Percentiles rank a stretch among this genome's conserved stretches.
Conservation (phyloP, 2,329 filamentous ascomycete genomes). For the Cercospora sojina region DNA sequence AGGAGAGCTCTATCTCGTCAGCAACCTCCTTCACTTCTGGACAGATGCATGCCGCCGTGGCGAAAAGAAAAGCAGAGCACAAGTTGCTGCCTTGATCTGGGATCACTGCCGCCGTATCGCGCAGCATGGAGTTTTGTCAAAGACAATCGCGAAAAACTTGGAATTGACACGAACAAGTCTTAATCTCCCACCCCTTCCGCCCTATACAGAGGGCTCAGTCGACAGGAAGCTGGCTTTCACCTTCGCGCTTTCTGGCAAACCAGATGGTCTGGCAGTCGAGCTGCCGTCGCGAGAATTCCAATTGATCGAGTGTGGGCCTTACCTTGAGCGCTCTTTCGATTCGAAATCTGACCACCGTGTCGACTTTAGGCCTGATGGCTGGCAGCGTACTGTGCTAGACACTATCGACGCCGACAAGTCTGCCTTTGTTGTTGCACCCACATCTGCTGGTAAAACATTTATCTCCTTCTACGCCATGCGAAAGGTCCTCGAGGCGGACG, state of each 20-base stretch:
- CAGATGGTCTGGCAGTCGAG: conserved; percentile 33
- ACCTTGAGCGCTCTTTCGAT: conserved; percentile 72
- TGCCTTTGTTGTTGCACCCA: conserved; percentile 73
- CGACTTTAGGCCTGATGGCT: conserved; percentile 70
- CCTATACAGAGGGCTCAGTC: conserved; percentile 15
- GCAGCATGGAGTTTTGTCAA: conserved; percentile 42
- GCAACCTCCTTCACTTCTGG: conserved; percentile 52
- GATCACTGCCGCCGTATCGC: conserved; percentile 43
- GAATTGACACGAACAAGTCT: conserved; percentile 42
- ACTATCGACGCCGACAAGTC: conserved; percentile 69
- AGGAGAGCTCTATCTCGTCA: conserved; percentile 52
- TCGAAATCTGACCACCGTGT: conserved; percentile 67
- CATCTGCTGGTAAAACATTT: conserved; percentile 78
- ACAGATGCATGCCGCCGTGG: conserved; percentile 41
- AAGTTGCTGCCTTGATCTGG: conserved; percentile 51
- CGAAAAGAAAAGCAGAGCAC: conserved; percentile 38
- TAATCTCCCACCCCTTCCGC: conserved; percentile 40
- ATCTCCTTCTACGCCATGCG: conserved; percentile 85
- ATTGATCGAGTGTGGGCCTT: conserved; percentile 67
- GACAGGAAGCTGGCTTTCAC: conserved; percentile 47
- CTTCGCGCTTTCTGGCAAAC: conserved; percentile 39
- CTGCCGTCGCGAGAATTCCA: conserved; percentile 61
- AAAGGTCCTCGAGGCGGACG: conserved; percentile 64
- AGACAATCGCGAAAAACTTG: conserved; percentile 42
- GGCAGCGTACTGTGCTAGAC: conserved; percentile 73